Percentiles rank a stretch among this genome's conserved stretches.
phyloP scores from a whole-genome alignment of 768 basidiomycete species.

The Tricholoma saponaceum region DNA sequence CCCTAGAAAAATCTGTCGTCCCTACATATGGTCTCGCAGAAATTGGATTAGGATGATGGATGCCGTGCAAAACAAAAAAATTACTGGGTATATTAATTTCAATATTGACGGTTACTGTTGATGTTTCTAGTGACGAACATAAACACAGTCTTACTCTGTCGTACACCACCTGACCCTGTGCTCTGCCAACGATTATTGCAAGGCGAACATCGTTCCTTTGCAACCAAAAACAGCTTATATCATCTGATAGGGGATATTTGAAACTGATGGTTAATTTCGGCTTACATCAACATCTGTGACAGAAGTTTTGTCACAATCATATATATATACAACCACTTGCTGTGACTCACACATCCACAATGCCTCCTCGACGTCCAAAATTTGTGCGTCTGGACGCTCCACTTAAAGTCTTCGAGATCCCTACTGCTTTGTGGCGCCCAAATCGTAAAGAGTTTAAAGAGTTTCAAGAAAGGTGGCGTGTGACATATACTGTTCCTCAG shows the following conservation, averaged over 20 bases:
- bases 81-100: neutral
- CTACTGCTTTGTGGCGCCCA: neutral
- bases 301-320: too few relatives aligned
- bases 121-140: too few relatives aligned
- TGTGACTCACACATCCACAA: neutral
- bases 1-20: too few relatives aligned
- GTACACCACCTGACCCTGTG: neutral
- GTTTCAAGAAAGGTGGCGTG: neutral
- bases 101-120: neutral
- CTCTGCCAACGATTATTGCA: neutral
- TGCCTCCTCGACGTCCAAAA: neutral
- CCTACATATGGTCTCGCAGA: too few relatives aligned
- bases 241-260: neutral
- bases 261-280: too few relatives aligned
- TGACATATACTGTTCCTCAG: neutral
- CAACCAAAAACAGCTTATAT: neutral
- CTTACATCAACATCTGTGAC: too few relatives aligned
- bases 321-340: too few relatives aligned
- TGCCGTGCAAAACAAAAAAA: neutral
- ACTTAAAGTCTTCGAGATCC: neutral
- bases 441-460: neutral
- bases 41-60: neutral
- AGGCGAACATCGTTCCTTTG: neutral
- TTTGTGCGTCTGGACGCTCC: neutral
- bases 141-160: too few relatives aligned